A percentile compares a stretch with the other conserved stretches of the same genome.
These are phyloP conservation scores for Lecanicillium sp. DNA, from an alignment of 2,329 filamentous ascomycete genomes.

Conservation along the genomic window DNA sequence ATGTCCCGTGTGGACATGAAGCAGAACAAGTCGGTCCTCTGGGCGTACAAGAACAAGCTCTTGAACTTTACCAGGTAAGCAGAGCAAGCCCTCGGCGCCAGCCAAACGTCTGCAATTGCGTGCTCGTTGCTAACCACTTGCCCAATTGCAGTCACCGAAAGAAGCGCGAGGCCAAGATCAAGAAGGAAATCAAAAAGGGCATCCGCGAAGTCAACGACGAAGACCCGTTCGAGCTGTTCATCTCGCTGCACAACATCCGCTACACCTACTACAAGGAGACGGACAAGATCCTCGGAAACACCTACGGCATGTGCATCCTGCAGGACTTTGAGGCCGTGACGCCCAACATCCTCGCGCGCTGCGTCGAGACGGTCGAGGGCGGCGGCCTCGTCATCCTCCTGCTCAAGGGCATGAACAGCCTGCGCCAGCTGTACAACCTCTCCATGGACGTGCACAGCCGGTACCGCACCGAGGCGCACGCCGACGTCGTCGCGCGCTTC, in stretches of 20 bases:
- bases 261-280: constrained; percentile 99
- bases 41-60: constrained; percentile 98
- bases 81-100: constrained; percentile 1
- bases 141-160: constrained; percentile 68
- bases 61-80: constrained; percentile 75
- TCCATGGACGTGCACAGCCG: constrained; percentile 97
- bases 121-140: constrained; percentile 5
- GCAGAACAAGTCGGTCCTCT: constrained; percentile 85
- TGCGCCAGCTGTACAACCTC: constrained; percentile 94
- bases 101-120: too few relatives aligned
- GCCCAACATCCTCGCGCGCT: constrained; percentile 90
- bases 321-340: constrained; percentile 98
- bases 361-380: constrained; percentile 95
- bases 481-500: constrained; percentile 90
- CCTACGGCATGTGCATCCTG: constrained; percentile 95
- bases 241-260: constrained; percentile 92
- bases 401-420: constrained; percentile 90
- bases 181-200: constrained; percentile 94
- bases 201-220: constrained; percentile 87
- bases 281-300: constrained; percentile 96
- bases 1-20: constrained; percentile 86
- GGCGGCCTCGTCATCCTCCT: constrained; percentile 86
- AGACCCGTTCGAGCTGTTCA: constrained; percentile 95
- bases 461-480: constrained; percentile 93
- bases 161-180: constrained; percentile 97